Evolutionary conservation across 306 rosid species (phyloP).

Genomic region (Castanopsis chinensis): DNA sequence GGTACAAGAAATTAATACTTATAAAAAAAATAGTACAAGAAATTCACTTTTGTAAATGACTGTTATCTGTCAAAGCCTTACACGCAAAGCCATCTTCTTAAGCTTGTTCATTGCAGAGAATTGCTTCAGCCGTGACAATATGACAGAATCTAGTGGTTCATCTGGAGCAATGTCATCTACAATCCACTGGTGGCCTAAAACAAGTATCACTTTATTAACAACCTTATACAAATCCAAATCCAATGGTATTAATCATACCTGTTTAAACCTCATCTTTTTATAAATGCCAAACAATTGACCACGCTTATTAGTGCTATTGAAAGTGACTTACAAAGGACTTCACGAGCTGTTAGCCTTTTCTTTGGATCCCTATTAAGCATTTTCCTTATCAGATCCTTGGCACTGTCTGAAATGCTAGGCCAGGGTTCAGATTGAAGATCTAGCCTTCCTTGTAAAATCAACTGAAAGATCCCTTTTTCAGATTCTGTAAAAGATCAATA

Average conservation of each 20-base stretch:
- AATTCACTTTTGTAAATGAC: too few species aligned
- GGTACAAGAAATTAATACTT: too few species aligned
- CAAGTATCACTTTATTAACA: not conserved
- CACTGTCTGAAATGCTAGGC: constrained; percentile 58
- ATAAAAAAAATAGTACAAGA: too few species aligned
- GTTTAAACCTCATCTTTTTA: not conserved
- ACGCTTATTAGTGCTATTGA: not conserved
- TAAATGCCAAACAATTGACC: not conserved
- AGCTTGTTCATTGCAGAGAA: constrained; percentile 66
- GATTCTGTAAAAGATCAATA: too few species aligned
- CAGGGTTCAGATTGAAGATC: constrained; percentile 69
- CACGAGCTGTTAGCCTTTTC: constrained; percentile 14
- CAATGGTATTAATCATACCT: not conserved
- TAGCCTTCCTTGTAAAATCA: constrained; percentile 46
- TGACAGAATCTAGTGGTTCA: constrained; percentile 60
- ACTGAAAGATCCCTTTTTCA: constrained; percentile 51
- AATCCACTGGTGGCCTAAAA: constrained; percentile 63
- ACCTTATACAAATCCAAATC: not conserved
- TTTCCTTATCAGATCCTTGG: constrained; percentile 54
- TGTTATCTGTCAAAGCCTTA: constrained; percentile 24
- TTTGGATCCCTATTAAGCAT: constrained; percentile 40
- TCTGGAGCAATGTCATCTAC: constrained; percentile 60
- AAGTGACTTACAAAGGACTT: constrained; percentile 15
- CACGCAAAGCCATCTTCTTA: constrained; percentile 64
- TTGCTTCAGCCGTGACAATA: constrained; percentile 52